Evolutionary conservation across 495 filamentous ascomycete genomes (phyloP).

Genomic region (Lophiostoma macrostomum): DNA sequence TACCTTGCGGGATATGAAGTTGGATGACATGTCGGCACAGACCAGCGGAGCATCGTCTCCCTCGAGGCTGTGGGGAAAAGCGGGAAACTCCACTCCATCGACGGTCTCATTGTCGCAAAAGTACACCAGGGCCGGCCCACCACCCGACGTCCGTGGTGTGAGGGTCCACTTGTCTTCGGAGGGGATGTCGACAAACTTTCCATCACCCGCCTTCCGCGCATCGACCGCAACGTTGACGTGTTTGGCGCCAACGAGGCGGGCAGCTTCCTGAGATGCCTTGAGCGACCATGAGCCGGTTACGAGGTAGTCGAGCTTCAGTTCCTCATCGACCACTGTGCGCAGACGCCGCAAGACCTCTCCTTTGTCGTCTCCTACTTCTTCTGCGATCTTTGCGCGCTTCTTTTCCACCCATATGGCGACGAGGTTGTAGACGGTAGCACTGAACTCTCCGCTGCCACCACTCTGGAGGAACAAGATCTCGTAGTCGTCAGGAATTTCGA

Average conservation of each 20-base stretch:
- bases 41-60: conserved; percentile 60
- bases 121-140: conserved; percentile 73
- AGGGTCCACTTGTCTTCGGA: conserved; percentile 72
- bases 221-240: conserved; percentile 78
- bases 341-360: conserved; percentile 60
- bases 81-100: conserved; percentile 90
- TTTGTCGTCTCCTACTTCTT: conserved; percentile 37
- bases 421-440: conserved; percentile 76
- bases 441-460: conserved; percentile 80
- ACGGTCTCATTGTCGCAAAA: conserved; percentile 94
- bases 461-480: conserved; percentile 79
- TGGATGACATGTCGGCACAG: conserved; percentile 84
- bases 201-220: conserved; percentile 63
- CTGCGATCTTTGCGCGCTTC: conserved; percentile 44
- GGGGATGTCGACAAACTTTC: conserved; percentile 88
- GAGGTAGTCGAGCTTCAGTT: conserved; percentile 80
- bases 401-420: conserved; percentile 76
- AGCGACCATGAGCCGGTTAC: conserved; percentile 91
- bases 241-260: conserved; percentile 67
- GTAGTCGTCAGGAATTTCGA: conserved; percentile 73
- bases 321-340: conserved; percentile 58
- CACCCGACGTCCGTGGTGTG: conserved; percentile 54
- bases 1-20: conserved; percentile 63
- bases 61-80: conserved; percentile 64
- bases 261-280: conserved; percentile 86